A percentile compares a stretch with the other conserved stretches of the same genome.
Conservation (phyloP, 2,329 filamentous ascomycete species). For the Didymella exigua region DNA sequence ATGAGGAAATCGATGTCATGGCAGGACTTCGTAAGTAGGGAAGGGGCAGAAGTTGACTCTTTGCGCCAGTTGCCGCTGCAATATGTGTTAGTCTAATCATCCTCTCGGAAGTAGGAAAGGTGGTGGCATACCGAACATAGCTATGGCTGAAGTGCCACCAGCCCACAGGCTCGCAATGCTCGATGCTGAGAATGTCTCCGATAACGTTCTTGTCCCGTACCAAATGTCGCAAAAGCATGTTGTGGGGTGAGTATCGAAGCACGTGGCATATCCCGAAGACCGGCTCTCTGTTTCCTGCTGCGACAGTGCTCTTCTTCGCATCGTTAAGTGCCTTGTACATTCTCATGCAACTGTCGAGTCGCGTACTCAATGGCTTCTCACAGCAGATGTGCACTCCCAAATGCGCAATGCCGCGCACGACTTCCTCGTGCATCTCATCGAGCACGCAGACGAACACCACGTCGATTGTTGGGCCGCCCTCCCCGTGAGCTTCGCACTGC, state of each 20-base stretch:
- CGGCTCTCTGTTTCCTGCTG: constrained; percentile 28
- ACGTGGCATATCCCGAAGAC: constrained; percentile 95
- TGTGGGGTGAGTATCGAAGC: constrained; percentile 89
- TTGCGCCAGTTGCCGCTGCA: constrained; percentile 87
- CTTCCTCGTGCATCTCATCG: constrained; percentile 86
- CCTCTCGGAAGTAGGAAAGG: background rate
- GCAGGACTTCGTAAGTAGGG: constrained; percentile 90
- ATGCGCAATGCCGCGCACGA: constrained; percentile 74
- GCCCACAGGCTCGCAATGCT: constrained; percentile 92
- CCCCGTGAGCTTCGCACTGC: constrained; percentile 45
- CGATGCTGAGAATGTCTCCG: constrained; percentile 82
- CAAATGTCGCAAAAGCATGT: constrained; percentile 79
- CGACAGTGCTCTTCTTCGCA: constrained; percentile 30
- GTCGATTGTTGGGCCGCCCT: constrained; percentile 51
- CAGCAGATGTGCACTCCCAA: constrained; percentile 82
- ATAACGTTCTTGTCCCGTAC: constrained; percentile 76
- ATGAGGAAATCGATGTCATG: constrained; percentile 93
- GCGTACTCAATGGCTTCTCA: constrained; percentile 90
- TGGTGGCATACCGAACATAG: constrained; percentile 62
- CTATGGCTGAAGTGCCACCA: constrained; percentile 83
- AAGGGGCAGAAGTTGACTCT: constrained; percentile 75
- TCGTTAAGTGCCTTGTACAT: constrained; percentile 67
- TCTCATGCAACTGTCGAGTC: constrained; percentile 74
- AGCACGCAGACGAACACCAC: constrained; percentile 75
- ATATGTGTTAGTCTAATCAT: constrained; percentile 2